Conservation (phyloP, 2,329 filamentous ascomycete species). For the Aspergillus persii region DNA sequence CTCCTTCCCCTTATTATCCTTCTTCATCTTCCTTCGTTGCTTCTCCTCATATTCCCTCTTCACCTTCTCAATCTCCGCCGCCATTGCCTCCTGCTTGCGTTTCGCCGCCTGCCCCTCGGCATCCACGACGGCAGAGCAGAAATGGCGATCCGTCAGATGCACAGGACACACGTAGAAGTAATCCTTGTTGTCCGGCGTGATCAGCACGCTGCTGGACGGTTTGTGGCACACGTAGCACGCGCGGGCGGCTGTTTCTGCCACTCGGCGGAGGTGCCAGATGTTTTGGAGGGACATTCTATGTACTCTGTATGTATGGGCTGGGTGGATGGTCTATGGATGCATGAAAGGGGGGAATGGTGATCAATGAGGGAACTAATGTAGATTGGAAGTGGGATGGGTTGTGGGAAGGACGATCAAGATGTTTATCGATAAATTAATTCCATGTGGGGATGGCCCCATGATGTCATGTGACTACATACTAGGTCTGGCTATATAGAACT, state of each 20-base stretch:
- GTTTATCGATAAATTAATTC: neutral
- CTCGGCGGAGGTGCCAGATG: slow-evolving; percentile 78
- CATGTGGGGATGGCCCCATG: neutral
- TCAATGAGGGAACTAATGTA: neutral
- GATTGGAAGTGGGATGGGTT: neutral
- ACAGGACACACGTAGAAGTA: slow-evolving; percentile 87
- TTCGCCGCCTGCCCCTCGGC: slow-evolving; percentile 42
- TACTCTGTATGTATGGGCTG: neutral
- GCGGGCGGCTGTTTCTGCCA: slow-evolving; percentile 79
- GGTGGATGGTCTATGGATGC: neutral
- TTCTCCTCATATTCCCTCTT: slow-evolving; percentile 69
- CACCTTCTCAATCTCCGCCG: slow-evolving; percentile 46
- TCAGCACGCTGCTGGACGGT: slow-evolving; percentile 78
- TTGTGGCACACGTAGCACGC: slow-evolving; percentile 92
- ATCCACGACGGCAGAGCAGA: slow-evolving; percentile 61
- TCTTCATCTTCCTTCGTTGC: slow-evolving; percentile 66
- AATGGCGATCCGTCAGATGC: slow-evolving; percentile 79
- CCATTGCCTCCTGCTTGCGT: slow-evolving; percentile 44
- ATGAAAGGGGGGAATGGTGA: neutral
- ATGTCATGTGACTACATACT: slow-evolving; percentile 12
- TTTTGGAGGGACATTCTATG: slow-evolving; percentile 58
- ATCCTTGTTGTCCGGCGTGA: slow-evolving; percentile 88
- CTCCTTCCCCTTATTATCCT: slow-evolving; percentile 53
- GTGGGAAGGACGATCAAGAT: neutral
- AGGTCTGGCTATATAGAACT: neutral